phyloP scores from a whole-genome alignment of 805 yeast genomes.

The Priceomyces medius region DNA sequence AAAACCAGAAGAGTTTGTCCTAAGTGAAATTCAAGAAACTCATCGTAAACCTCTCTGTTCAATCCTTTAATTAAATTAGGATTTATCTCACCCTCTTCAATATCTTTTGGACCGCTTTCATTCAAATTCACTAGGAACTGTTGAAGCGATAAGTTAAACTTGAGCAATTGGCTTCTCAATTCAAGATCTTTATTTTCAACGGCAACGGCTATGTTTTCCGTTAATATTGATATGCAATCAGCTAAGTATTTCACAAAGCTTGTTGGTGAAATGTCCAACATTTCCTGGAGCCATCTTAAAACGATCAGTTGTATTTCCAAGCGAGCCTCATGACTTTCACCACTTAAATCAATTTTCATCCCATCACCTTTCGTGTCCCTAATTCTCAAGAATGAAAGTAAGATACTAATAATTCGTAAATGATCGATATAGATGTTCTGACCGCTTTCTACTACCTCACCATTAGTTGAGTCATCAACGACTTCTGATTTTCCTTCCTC shows the following conservation, averaged over 20 bases:
- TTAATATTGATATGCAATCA: conserved; percentile 64
- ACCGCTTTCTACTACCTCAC: conserved; percentile 34
- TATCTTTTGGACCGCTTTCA: conserved; percentile 15
- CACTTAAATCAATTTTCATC: conserved; percentile 25
- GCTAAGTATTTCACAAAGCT: conserved; percentile 76
- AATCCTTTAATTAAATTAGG: conserved; percentile 46
- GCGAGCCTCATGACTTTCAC: conserved; percentile 38
- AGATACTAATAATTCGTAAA: conserved; percentile 73
- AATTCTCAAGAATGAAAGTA: conserved; percentile 76
- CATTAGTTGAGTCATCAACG: conserved; percentile 5
- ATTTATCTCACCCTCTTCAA: conserved; percentile 7
- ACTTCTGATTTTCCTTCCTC: background rate
- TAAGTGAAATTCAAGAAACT: conserved; percentile 39
- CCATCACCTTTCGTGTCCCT: conserved; percentile 41
- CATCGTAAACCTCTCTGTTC: conserved; percentile 37
- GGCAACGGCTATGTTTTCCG: conserved; percentile 41
- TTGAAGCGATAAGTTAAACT: conserved; percentile 35
- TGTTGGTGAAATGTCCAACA: conserved; percentile 70
- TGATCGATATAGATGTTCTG: conserved; percentile 83
- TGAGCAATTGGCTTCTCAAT: conserved; percentile 34
- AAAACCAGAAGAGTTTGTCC: conserved; percentile 64
- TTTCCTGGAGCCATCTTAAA: conserved; percentile 75
- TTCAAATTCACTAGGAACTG: conserved; percentile 30
- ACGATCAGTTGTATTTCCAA: conserved; percentile 74
- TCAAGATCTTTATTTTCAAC: conserved; percentile 39